Conservation (phyloP, 306 rosid species). For the Vicia faba region DNA sequence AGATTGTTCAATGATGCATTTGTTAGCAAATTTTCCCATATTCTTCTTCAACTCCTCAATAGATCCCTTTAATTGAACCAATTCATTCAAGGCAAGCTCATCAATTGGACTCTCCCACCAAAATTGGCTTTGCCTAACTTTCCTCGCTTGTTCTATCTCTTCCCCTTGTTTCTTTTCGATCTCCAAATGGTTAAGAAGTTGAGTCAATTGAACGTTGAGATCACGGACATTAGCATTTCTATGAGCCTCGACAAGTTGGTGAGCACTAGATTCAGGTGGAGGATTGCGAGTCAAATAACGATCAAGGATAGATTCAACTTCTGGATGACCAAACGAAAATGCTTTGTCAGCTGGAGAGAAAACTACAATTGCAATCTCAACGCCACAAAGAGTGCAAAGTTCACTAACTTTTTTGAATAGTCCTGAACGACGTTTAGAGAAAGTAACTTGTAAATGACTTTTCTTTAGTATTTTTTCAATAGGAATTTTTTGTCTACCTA, state of each 20-base stretch:
- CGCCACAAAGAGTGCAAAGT: slow-evolving; percentile 72
- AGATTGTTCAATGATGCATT: slow-evolving; percentile 38
- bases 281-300: slow-evolving; percentile 47
- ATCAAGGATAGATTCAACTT: slow-evolving; percentile 52
- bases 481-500: slow-evolving; percentile 61
- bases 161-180: slow-evolving; percentile 58
- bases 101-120: slow-evolving; percentile 68
- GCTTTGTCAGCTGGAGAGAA: slow-evolving; percentile 71
- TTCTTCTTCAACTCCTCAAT: slow-evolving; percentile 61
- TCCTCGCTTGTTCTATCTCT: slow-evolving; percentile 47
- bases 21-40: slow-evolving; percentile 41
- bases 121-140: slow-evolving; percentile 43
- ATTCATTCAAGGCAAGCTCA: slow-evolving; percentile 49
- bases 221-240: slow-evolving; percentile 47
- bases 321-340: slow-evolving; percentile 70
- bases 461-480: slow-evolving; percentile 61
- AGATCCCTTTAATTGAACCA: slow-evolving; percentile 44
- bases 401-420: slow-evolving; percentile 75
- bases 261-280: slow-evolving; percentile 17
- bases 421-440: slow-evolving; percentile 68
- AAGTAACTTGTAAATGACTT: slow-evolving; percentile 64
- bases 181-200: slow-evolving; percentile 52
- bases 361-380: slow-evolving; percentile 58
- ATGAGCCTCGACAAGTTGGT: slow-evolving; percentile 43
- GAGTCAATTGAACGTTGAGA: slow-evolving; percentile 49